These are phyloP conservation scores for Colletotrichum tamarilloi DNA, from an alignment of 2,329 filamentous ascomycete species.

Conservation along the genomic window DNA sequence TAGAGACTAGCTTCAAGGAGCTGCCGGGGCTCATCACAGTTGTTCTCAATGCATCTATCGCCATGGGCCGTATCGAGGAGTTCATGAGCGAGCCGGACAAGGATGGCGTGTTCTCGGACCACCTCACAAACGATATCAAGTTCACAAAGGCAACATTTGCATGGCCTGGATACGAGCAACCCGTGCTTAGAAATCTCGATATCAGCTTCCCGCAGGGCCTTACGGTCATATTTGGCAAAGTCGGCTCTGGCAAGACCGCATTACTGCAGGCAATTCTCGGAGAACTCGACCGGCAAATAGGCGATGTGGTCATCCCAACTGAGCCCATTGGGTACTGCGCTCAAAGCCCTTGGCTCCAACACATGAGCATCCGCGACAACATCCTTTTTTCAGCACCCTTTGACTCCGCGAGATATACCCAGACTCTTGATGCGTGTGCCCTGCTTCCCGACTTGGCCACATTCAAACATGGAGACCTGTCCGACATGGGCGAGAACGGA, in stretches of 20 bases:
- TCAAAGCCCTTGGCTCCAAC: constrained; percentile 74
- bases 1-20: constrained; percentile 79
- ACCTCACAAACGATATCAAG: constrained; percentile 55
- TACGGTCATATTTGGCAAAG: constrained; percentile 67
- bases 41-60: constrained; percentile 84
- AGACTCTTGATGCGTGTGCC: constrained; percentile 71
- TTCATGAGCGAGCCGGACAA: constrained; percentile 92
- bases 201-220: constrained; percentile 61
- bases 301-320: constrained; percentile 56
- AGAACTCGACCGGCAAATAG: constrained; percentile 74
- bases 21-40: constrained; percentile 81
- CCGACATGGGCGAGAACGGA: constrained; percentile 71
- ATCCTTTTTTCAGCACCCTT: constrained; percentile 71
- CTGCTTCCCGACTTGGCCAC: constrained; percentile 65
- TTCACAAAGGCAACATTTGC: constrained; percentile 78
- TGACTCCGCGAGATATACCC: constrained; percentile 65
- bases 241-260: constrained; percentile 72
- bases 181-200: constrained; percentile 60
- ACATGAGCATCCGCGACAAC: constrained; percentile 73
- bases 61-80: constrained; percentile 82
- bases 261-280: constrained; percentile 69
- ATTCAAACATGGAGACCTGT: constrained; percentile 68
- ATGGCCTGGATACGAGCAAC: constrained; percentile 76
- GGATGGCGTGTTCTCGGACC: constrained; percentile 57
- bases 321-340: constrained; percentile 67